These are phyloP conservation scores for Fremontodendron californicum DNA, from an alignment of 345 rosid genomes.

Conservation along the genomic window DNA sequence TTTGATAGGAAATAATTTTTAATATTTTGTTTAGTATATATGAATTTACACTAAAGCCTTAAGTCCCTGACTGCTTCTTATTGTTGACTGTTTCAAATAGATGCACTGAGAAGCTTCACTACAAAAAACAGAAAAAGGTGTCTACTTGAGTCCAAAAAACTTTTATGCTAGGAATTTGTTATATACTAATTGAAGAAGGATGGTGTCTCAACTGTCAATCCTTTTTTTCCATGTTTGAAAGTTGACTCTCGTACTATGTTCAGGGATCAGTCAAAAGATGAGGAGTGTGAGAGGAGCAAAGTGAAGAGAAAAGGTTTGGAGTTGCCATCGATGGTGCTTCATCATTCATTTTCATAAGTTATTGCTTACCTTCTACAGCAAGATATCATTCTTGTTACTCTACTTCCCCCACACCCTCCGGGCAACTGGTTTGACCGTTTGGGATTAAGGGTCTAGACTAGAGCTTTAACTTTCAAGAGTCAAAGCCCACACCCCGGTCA, in stretches of 20 bases:
- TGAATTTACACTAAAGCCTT: background rate
- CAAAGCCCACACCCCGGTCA: background rate
- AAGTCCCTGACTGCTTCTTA: background rate
- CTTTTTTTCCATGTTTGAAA: background rate
- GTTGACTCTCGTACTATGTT: conserved; percentile 13
- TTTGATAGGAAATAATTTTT: background rate
- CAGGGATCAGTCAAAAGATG: conserved; percentile 45
- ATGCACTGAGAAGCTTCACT: conserved; percentile 76
- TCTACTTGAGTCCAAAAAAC: background rate
- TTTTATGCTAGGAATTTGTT: background rate
- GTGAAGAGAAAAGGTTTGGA: conserved; percentile 56
- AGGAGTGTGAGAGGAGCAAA: conserved; percentile 23
- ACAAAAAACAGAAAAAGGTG: conserved; percentile 71
- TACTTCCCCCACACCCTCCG: background rate
- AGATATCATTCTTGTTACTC: background rate
- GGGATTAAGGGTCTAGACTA: background rate
- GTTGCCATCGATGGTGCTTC: background rate
- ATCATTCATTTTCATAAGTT: background rate
- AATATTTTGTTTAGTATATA: background rate
- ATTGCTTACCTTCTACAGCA: background rate
- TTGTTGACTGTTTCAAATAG: conserved; percentile 34
- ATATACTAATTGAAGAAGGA: background rate
- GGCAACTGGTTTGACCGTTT: background rate
- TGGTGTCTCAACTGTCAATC: background rate
- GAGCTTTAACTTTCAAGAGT: background rate